Base-by-base conservation (phyloP, 2,329 filamentous ascomycete species). In the Trichoderma sp. region DNA sequence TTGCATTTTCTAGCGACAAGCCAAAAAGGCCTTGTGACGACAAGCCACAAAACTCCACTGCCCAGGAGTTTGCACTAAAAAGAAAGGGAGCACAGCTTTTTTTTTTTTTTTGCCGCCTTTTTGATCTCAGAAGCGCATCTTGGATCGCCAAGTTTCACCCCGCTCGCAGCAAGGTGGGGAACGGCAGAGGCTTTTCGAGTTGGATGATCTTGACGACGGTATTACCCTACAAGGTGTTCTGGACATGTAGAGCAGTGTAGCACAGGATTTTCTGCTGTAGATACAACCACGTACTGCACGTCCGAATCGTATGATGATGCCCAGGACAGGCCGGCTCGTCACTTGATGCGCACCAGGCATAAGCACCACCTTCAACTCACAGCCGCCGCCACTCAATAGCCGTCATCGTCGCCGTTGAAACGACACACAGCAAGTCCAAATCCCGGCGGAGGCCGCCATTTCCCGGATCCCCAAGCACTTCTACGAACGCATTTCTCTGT, bases 111-210 rank as follows among this genome's bases (percentile, higher is more conserved):
- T 57, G 52, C 32, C 63, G 45, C 52, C 53, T 53, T 35, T 53
- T n/a, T 45, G 54, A 68, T 68, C 60, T 64, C 50, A 50, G 19
- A 58, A 6, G 8, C 56, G n/a, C 58, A 48, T 68, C 59, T 61
- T 68, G 66, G 66, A 68, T 68, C 59, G 66, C 56, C 66, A 68
- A 50, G 15, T 37, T 37, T 53, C 59, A 52, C 66, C 61, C 52
- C 61, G 61, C 61, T 56, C 61, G 27, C 19, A n/a, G n/a, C 12
- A 50, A 34, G 45, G 15, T 48, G 54, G 65, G 65, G 32, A 57
- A 67, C 45, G 37, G 19, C 13, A 48, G 42, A 48, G 42, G 42
- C 42, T 48, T 48, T 48, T 22, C 9, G 22, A 52, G 22, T 13
- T 52, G 48, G 15, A 29, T 27, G 3, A n/a, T 54, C 12, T 53